Evolutionary conservation across 805 yeast species (phyloP).

Genomic region (Myxozyma sirexii): DNA sequence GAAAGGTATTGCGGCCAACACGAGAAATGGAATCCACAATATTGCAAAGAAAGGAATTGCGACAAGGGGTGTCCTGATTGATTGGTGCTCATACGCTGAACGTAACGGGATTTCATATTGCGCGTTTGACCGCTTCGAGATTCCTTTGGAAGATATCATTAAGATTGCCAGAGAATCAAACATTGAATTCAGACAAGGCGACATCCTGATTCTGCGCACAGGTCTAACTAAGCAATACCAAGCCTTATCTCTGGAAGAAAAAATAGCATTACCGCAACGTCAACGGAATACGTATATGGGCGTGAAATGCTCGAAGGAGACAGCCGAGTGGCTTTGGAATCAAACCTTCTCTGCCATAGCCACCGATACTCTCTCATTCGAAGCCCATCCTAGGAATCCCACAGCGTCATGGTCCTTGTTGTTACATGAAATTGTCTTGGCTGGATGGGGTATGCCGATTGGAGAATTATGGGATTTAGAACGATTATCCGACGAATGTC

Average conservation of each 20-base stretch:
- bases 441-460: slow-evolving; percentile 18
- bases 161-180: neutral
- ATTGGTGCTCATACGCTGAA: slow-evolving; percentile 8
- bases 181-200: slow-evolving; percentile 4
- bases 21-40: slow-evolving; percentile 13
- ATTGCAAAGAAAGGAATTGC: slow-evolving; percentile 7
- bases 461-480: slow-evolving; percentile 9
- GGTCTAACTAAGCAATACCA: neutral
- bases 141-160: slow-evolving; percentile 1
- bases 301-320: neutral
- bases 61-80: slow-evolving; percentile 4
- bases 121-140: slow-evolving; percentile 4
- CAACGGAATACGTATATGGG: neutral
- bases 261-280: neutral
- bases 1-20: neutral
- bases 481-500: neutral
- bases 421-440: slow-evolving; percentile 12
- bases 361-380: slow-evolving; percentile 8
- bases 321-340: slow-evolving; percentile 1
- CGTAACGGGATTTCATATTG: neutral
- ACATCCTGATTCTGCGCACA: slow-evolving; percentile 9
- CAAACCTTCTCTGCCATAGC: slow-evolving; percentile 9
- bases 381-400: slow-evolving; percentile 10
- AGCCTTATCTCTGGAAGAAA: neutral
- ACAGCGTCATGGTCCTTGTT: slow-evolving; percentile 3